Conservation (phyloP, 495 filamentous ascomycete genomes). For the Podospora fimiseda region DNA sequence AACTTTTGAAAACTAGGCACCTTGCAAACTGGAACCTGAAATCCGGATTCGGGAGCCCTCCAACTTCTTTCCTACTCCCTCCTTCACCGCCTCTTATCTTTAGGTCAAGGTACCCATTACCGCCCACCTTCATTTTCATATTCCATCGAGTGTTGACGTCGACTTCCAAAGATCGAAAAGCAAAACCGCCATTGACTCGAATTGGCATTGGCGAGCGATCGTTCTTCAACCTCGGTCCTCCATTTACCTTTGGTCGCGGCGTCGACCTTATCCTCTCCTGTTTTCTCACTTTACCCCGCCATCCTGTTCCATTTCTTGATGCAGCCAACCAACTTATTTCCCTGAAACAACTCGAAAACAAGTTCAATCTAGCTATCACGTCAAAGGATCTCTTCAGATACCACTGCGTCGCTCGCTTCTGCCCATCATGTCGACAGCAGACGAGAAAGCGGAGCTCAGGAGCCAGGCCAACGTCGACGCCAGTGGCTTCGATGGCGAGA, state of each 20-base stretch:
- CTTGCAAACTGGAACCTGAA: too few species aligned
- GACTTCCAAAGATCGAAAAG: neutral
- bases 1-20: too few species aligned
- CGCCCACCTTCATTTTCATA: neutral
- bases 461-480: neutral
- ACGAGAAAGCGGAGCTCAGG: slow-evolving; percentile 6
- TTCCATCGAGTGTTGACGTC: neutral
- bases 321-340: too few species aligned
- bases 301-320: too few species aligned
- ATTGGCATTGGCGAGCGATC: neutral
- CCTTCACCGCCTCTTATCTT: too few species aligned
- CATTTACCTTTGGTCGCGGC: neutral
- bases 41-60: too few species aligned
- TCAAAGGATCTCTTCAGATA: neutral
- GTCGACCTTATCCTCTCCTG: neutral
- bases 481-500: slow-evolving; percentile 1
- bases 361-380: neutral
- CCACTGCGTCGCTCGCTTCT: slow-evolving; percentile 1
- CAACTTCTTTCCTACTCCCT: too few species aligned
- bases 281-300: neutral
- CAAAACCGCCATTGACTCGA: too few species aligned
- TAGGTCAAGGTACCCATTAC: neutral
- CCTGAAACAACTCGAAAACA: neutral
- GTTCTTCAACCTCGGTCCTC: neutral
- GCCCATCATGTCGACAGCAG: slow-evolving; percentile 3